phyloP scores from a whole-genome alignment of 1,139 yeast species.

The Saccharomyces hybrid region DNA sequence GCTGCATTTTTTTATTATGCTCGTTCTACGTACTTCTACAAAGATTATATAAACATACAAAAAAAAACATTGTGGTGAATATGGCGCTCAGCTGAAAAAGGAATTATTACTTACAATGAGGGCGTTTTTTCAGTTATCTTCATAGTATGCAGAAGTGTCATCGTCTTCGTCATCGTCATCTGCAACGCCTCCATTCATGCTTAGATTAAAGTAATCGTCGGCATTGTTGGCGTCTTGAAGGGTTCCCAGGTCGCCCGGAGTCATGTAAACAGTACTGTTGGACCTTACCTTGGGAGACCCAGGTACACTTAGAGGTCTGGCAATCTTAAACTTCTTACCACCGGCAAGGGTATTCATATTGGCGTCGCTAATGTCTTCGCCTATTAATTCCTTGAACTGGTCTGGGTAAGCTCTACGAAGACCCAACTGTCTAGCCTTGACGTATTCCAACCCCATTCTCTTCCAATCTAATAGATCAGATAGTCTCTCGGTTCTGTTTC shows the following conservation, averaged over 20 bases:
- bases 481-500: slow-evolving; percentile 92
- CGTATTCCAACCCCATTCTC: slow-evolving; percentile 94
- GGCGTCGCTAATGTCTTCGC: slow-evolving; percentile 23
- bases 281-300: slow-evolving; percentile 71
- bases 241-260: slow-evolving; percentile 71
- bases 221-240: slow-evolving; percentile 82
- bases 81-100: neutral
- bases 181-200: slow-evolving; percentile 43
- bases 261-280: slow-evolving; percentile 48
- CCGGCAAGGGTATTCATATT: slow-evolving; percentile 30
- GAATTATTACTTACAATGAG: neutral
- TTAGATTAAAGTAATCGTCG: slow-evolving; percentile 79
- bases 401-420: slow-evolving; percentile 92
- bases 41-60: neutral
- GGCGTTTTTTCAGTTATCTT: neutral
- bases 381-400: slow-evolving; percentile 53
- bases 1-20: neutral
- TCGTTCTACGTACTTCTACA: neutral
- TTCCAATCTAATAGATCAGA: slow-evolving; percentile 94
- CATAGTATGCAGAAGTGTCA: slow-evolving; percentile 8
- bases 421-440: slow-evolving; percentile 89
- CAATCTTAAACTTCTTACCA: slow-evolving; percentile 52
- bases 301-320: slow-evolving; percentile 90
- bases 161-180: slow-evolving; percentile 35
- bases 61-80: neutral